Percentiles rank a stretch among this genome's conserved stretches.
phyloP scores from a whole-genome alignment of 2,329 filamentous ascomycete genomes.

The Fusarium sambucinum region DNA sequence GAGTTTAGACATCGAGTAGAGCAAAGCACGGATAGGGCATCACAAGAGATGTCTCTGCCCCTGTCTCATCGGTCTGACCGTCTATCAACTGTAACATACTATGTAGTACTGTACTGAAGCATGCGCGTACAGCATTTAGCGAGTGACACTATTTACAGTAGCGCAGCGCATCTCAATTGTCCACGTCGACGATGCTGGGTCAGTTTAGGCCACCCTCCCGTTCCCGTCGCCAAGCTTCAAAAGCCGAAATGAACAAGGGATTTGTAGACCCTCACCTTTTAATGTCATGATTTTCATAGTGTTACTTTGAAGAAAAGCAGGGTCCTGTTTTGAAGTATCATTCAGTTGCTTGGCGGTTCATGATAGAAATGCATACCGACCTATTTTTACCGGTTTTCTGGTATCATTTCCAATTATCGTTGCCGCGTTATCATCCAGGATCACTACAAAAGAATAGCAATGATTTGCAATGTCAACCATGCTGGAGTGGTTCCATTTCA shows the following conservation, averaged over 20 bases:
- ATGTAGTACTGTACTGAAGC: neutral
- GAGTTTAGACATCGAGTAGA: neutral
- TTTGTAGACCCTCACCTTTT: constrained; percentile 10
- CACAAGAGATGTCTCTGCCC: neutral
- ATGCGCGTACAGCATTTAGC: constrained; percentile 24
- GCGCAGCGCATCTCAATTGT: constrained; percentile 10
- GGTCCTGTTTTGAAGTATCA: constrained; percentile 28
- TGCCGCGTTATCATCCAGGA: constrained; percentile 24
- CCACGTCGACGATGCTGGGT: constrained; percentile 10
- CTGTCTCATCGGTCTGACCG: constrained; percentile 1
- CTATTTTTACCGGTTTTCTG: constrained; percentile 16
- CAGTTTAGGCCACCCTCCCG: neutral
- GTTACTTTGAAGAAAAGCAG: neutral
- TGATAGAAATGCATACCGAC: constrained; percentile 20
- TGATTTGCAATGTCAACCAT: neutral
- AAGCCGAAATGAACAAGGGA: constrained; percentile 43
- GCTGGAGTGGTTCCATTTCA: constrained; percentile 23
- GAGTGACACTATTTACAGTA: constrained; percentile 39
- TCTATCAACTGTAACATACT: constrained; percentile 1
- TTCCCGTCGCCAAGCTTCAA: constrained; percentile 38
- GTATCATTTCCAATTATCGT: constrained; percentile 16
- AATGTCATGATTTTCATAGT: neutral
- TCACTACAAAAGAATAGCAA: constrained; percentile 12
- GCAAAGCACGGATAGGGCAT: neutral
- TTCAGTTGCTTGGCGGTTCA: constrained; percentile 5